Evolutionary conservation across 1,284 basidiomycete species (phyloP), one percentile per base, ranked within the genome.

Genomic region (Tetrapyrgos nigripes): DNA sequence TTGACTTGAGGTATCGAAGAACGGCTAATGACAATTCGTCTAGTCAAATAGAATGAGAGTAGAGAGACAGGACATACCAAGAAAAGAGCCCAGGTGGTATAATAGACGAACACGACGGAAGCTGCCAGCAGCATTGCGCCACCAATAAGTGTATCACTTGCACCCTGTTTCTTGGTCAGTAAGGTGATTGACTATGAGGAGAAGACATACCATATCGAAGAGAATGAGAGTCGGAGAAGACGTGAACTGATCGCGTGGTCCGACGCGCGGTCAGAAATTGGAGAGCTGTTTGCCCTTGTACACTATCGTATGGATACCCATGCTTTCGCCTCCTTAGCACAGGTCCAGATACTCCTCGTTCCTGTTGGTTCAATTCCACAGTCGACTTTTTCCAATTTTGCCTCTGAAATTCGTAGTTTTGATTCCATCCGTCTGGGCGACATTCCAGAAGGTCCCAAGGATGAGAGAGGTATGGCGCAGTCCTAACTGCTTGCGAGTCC

Each of bases 71-170:
- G 8, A 80, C 86, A 66, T 67, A 96, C 96, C 54, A 96, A 82
- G 43, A 97, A 77, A 50, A 97, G 80, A 8, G 94, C 89, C 95
- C 96, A 97, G 44, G 84, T 83, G 3, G 94, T 96, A 75, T 97
- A 98, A 74, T 97, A 97, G 21, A 84, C 76, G 76, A 97, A 97
- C 46, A 93, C 86, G 57, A 87, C 75, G 3, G 84, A 83, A 28
- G 94, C 92, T 62, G 84, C 81, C 64, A 92, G 77, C 69, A 97
- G 86, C 91, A 96, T 92, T 27, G 79, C 68, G 50, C 89, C 86
- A 57, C 95, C 95, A 21, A 95, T 78, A 48, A 83, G 76, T 77
- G 92, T 95, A 75, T 97, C 95, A 62, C 88, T 93, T 59, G 85
- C 72, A 29, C 86, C 89, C 95, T 96, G 66, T 13, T 43, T 21